Conservation (phyloP, 2,329 filamentous ascomycete species). For the Geosmithia putterillii region DNA sequence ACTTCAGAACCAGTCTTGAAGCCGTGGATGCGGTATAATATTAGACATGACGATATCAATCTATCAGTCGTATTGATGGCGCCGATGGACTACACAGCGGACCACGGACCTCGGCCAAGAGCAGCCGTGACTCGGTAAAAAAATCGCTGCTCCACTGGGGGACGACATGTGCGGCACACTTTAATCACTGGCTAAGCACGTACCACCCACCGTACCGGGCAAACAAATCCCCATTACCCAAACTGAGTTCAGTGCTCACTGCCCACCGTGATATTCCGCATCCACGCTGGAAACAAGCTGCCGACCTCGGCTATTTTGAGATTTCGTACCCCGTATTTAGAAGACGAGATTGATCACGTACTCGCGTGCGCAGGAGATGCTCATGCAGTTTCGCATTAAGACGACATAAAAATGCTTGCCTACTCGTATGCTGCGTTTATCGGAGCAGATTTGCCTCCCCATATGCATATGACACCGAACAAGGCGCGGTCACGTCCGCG, state of each 20-base stretch:
- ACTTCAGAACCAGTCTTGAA: not conserved
- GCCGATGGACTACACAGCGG: not conserved
- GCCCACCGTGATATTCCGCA: not conserved
- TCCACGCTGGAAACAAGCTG: not conserved
- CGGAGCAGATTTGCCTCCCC: too few species aligned
- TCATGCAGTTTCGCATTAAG: too few species aligned
- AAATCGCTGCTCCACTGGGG: not conserved
- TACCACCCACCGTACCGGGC: not conserved
- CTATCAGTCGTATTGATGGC: conserved; percentile 1
- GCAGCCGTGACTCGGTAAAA: conserved; percentile 3
- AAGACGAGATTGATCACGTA: too few species aligned
- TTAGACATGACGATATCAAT: not conserved
- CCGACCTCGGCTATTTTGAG: not conserved
- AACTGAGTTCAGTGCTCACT: too few species aligned
- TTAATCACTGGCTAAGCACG: not conserved
- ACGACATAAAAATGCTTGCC: too few species aligned
- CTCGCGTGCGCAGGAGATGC: too few species aligned
- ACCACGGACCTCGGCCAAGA: conserved; percentile 3
- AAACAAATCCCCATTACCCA: not conserved
- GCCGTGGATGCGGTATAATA: not conserved
- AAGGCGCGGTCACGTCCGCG: too few species aligned
- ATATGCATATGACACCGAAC: too few species aligned
- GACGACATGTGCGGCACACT: not conserved
- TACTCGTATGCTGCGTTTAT: too few species aligned
- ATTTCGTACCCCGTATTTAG: too few species aligned